Evolutionary conservation across 148 eudicot species (phyloP).

Genomic region (Rhododendron ferrugineum): DNA sequence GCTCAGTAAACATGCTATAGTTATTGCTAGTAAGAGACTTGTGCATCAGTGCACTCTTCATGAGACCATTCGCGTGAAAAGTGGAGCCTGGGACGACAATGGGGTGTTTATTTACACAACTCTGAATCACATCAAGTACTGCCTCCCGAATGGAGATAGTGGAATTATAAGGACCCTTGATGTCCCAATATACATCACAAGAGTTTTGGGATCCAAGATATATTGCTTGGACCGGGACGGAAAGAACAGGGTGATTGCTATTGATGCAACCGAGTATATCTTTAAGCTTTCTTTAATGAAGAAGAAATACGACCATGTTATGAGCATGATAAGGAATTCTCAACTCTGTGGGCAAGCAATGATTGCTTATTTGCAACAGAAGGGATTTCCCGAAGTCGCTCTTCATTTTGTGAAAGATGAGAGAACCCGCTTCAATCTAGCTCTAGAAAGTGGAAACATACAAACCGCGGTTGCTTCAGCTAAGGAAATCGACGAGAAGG

Average conservation of each 20-base stretch:
- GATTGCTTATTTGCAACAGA: conserved; percentile 85
- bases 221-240: conserved; percentile 85
- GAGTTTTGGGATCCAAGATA: conserved; percentile 55
- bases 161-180: conserved; percentile 80
- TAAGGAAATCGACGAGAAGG: conserved; percentile 76
- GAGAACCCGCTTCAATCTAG: conserved; percentile 70
- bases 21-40: conserved; percentile 65
- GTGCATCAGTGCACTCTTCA: conserved; percentile 81
- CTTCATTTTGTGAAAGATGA: conserved; percentile 83
- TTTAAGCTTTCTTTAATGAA: conserved; percentile 61
- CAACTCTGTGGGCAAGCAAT: conserved; percentile 82
- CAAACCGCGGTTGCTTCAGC: conserved; percentile 82
- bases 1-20: conserved; percentile 74
- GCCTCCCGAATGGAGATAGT: conserved; percentile 92
- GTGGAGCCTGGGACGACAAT: conserved; percentile 91
- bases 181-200: conserved; percentile 69
- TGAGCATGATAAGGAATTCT: conserved; percentile 79
- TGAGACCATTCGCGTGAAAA: conserved; percentile 82
- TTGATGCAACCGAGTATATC: conserved; percentile 74
- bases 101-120: conserved; percentile 84
- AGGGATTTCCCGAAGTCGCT: conserved; percentile 87
- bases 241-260: conserved; percentile 50
- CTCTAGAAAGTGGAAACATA: conserved; percentile 70
- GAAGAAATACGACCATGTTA: conserved; percentile 73
- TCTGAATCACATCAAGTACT: conserved; percentile 73